Conservation (phyloP, 2,329 filamentous ascomycete genomes). For the Didymella lethalis region DNA sequence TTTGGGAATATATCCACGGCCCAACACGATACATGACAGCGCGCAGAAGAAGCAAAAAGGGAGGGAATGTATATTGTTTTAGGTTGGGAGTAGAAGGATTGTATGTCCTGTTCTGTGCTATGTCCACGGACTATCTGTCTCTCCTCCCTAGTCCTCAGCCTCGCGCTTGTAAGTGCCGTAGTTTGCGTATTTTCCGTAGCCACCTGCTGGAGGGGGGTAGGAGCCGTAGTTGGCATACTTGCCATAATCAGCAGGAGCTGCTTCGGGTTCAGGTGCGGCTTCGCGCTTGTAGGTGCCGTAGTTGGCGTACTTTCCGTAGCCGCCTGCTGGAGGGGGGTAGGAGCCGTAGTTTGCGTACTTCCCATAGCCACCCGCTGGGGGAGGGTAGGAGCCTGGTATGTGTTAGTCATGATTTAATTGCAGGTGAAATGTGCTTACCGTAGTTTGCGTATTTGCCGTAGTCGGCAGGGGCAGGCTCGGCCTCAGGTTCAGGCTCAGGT, state of each 20-base stretch:
- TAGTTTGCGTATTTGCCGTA: conserved; percentile 26
- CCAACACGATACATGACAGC: too few relatives aligned
- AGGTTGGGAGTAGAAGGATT: too few relatives aligned
- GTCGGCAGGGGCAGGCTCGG: neutral
- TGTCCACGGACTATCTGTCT: neutral
- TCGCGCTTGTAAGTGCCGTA: conserved; percentile 24
- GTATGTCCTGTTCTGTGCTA: too few relatives aligned
- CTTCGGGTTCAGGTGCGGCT: conserved; percentile 8
- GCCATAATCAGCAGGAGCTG: conserved; percentile 9
- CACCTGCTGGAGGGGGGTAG: conserved; percentile 8
- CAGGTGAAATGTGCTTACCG: conserved; percentile 15
- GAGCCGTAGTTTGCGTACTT: conserved; percentile 27
- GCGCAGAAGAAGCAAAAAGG: too few relatives aligned
- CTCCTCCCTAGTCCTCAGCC: neutral
- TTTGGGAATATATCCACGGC: too few relatives aligned
- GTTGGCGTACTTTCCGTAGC: neutral
- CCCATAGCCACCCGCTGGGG: conserved; percentile 20
- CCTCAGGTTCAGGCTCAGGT: conserved; percentile 16
- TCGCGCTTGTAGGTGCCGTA: conserved; percentile 24
- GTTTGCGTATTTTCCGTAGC: conserved; percentile 27
- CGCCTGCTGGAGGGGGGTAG: conserved; percentile 18
- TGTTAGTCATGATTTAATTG: too few relatives aligned
- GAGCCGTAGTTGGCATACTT: conserved; percentile 27
- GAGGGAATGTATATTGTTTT: too few relatives aligned
- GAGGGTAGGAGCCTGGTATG: too few relatives aligned